phyloP scores from a whole-genome alignment of 108 stramenopile genomes.

The Nannochloropsis gaditana region DNA sequence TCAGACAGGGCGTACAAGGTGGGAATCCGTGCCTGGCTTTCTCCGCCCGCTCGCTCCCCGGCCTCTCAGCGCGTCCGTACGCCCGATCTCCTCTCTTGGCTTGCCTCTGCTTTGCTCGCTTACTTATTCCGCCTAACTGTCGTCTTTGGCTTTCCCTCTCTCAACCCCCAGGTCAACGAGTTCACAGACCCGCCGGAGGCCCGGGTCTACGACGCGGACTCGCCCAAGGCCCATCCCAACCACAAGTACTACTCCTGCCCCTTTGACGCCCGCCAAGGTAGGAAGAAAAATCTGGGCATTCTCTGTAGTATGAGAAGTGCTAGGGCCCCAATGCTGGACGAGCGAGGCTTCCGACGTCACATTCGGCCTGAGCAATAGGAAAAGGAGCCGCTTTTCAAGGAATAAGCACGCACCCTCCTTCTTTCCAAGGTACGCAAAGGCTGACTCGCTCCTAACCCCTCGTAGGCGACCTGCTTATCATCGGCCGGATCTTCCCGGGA shows the following conservation, averaged over 20 bases:
- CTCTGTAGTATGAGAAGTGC: too few species aligned
- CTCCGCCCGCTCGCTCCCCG: too few species aligned
- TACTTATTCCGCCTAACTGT: neutral
- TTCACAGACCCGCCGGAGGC: neutral
- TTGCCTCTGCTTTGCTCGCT: neutral
- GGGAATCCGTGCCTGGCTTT: too few species aligned
- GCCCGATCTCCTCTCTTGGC: neutral
- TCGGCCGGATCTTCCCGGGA: neutral
- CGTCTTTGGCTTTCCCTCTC: neutral
- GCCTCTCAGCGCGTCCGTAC: neutral
- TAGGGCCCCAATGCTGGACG: too few species aligned
- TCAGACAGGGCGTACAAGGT: neutral
- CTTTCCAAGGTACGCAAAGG: too few species aligned
- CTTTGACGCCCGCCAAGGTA: neutral
- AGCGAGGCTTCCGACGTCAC: too few species aligned
- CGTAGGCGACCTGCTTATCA: neutral
- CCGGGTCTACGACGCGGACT: neutral
- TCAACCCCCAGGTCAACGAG: neutral
- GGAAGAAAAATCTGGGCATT: neutral
- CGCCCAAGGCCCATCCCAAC: neutral
- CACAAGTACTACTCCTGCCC: neutral
- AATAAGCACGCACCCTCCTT: too few species aligned
- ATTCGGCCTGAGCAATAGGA: too few species aligned
- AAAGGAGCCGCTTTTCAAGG: too few species aligned
- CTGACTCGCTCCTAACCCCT: neutral